Evolutionary conservation across 2,329 filamentous ascomycete genomes (phyloP).

Genomic region (Aspergillus uvarum): DNA sequence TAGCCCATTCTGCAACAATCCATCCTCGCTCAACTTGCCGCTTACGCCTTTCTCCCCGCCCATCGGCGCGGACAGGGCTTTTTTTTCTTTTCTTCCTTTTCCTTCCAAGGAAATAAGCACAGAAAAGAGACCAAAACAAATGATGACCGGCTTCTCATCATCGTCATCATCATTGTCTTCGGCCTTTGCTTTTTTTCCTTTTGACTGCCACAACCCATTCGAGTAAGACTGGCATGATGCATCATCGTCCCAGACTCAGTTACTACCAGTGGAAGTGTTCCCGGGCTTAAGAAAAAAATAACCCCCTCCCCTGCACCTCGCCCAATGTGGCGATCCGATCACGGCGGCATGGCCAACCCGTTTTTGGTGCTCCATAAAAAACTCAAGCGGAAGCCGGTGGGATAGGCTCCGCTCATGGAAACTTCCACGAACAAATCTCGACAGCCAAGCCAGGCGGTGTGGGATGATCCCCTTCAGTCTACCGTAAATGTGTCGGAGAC

Average conservation of each 20-base stretch:
- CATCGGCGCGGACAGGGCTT: neutral
- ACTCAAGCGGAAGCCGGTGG: slow-evolving; percentile 19
- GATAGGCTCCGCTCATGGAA: slow-evolving; percentile 24
- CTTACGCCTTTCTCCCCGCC: slow-evolving; percentile 4
- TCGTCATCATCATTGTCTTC: neutral
- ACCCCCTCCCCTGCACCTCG: slow-evolving; percentile 18
- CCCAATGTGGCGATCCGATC: slow-evolving; percentile 29
- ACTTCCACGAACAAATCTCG: slow-evolving; percentile 21
- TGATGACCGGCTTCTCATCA: too few relatives aligned
- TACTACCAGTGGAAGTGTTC: slow-evolving; percentile 7
- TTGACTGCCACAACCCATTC: too few relatives aligned
- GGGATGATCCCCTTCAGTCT: slow-evolving; percentile 8
- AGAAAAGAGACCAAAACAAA: neutral
- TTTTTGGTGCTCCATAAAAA: neutral
- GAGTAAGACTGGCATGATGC: slow-evolving; percentile 7
- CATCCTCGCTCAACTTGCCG: slow-evolving; percentile 18
- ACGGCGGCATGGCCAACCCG: slow-evolving; percentile 12
- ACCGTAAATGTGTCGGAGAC: neutral
- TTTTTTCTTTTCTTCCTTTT: neutral
- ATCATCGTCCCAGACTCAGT: neutral
- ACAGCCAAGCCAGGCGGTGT: slow-evolving; percentile 15
- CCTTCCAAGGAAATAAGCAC: neutral
- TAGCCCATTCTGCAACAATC: slow-evolving; percentile 12
- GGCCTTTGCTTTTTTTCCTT: neutral
- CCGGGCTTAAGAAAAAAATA: neutral